Conservation (phyloP, 305 asterid genomes). For the Solanum chacoense region DNA sequence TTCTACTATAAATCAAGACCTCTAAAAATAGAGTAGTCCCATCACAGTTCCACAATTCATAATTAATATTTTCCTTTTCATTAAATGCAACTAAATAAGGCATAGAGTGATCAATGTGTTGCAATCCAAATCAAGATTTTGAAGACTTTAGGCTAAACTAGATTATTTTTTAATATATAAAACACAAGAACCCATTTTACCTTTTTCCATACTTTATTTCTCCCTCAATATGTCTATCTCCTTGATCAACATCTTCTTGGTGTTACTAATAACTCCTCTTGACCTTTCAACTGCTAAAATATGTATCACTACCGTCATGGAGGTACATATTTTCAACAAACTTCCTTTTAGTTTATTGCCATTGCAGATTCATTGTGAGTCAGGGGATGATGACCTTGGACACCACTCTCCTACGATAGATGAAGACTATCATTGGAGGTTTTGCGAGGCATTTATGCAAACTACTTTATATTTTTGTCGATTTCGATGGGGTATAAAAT, state of each 20-base stretch:
- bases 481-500: conserved; percentile 6
- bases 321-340: neutral
- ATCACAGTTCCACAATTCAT: neutral
- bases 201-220: neutral
- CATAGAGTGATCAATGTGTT: neutral
- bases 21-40: too few relatives aligned
- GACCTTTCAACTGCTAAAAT: neutral
- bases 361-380: neutral
- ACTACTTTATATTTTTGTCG: neutral
- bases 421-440: neutral
- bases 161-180: too few relatives aligned
- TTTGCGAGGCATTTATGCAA: neutral
- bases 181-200: neutral
- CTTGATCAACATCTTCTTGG: neutral
- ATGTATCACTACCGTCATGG: neutral
- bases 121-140: neutral
- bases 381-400: neutral
- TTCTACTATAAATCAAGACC: too few relatives aligned
- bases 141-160: neutral
- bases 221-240: neutral
- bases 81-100: neutral
- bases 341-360: neutral
- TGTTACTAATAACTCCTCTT: neutral
- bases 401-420: neutral
- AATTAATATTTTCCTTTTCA: neutral